Evolutionary conservation across 2,329 filamentous ascomycete genomes (phyloP).

Genomic region (Pestalotiopsis sp.): DNA sequence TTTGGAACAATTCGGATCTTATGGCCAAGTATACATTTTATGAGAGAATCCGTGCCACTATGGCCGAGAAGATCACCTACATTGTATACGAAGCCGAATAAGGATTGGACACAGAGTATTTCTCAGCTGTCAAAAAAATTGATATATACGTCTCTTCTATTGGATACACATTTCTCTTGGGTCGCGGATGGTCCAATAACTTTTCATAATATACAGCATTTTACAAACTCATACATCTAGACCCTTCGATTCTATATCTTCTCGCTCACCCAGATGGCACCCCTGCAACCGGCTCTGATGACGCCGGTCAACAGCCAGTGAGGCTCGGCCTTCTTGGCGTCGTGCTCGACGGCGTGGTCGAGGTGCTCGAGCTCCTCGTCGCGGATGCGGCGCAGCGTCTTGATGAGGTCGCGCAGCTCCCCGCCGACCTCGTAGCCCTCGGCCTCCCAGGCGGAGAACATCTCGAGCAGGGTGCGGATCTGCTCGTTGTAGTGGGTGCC

Average conservation of each 20-base stretch:
- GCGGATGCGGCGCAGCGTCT: slow-evolving; percentile 77
- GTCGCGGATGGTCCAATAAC: no score
- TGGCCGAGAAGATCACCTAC: no score
- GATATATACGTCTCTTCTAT: no score
- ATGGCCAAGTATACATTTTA: no score
- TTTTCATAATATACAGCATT: not conserved
- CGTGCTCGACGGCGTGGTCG: slow-evolving; percentile 91
- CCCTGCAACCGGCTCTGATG: slow-evolving; percentile 86
- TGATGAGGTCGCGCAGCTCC: slow-evolving; percentile 73
- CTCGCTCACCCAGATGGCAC: slow-evolving; percentile 91
- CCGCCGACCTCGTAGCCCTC: slow-evolving; percentile 79
- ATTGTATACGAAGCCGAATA: no score
- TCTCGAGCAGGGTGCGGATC: slow-evolving; percentile 78
- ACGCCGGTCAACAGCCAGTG: slow-evolving; percentile 87
- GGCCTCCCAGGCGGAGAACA: slow-evolving; percentile 74
- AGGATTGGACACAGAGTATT: no score
- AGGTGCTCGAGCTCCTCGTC: slow-evolving; percentile 98
- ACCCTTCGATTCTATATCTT: slow-evolving; percentile 45
- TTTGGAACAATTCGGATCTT: no score
- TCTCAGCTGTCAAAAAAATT: no score
- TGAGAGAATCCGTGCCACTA: no score
- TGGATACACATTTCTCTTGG: no score
- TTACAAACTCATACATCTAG: not conserved
- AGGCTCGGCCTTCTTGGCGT: slow-evolving; percentile 85
- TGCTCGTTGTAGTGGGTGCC: slow-evolving; percentile 95